Base-by-base conservation (phyloP, 306 rosid genomes). In the Hippophae gyantsensis region DNA sequence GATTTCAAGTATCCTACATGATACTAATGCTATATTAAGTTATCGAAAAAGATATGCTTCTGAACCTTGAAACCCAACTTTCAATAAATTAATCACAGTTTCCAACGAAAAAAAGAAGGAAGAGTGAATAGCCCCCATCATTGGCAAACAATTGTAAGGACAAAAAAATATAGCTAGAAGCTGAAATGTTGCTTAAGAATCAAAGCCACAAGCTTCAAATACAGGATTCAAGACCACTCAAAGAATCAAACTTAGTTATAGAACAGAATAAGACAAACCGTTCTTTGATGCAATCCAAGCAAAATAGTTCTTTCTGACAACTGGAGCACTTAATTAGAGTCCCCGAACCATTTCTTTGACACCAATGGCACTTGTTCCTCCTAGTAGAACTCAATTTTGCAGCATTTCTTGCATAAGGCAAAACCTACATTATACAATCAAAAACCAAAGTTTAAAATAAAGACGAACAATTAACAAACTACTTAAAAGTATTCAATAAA, bases 361-460 rank as follows among this genome's bases (percentile, higher is more conserved):
- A 93, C 79, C 87, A 75, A 67, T 88, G 99, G 70, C 99, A 93
- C 71, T 77, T 93, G 70, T 76, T 93, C 80, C 85, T 79, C 72
- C 52, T 82, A 48, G 75, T 67, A 75, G 73, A 78, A 61, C 76
- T 83, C 80, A 81, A 66, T 26, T 63, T 79, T 23, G 72, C 76
- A 18, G 13, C 78, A 69, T 60, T 72, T 46, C 50, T 52, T 4
- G 75, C 84, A 70, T 57, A 71, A 0, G 90, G 78, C 7, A 84
- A 57, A 77, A 68, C 74, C 99, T 82, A 56, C 44, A 45, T 8
- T 38, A 63, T 38, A 45, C 43, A 38, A 14, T 14, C 55, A 45
- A 64, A 26, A 47, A 9, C 60, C 61, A 61, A 52, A 5, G 26
- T 45, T 11, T 9, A 1, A 49, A 57, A 9, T 8, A 6, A 42